Evolutionary conservation across 345 rosid species (phyloP), one percentile per base, ranked within the genome.

Genomic region (Salix dunnii): DNA sequence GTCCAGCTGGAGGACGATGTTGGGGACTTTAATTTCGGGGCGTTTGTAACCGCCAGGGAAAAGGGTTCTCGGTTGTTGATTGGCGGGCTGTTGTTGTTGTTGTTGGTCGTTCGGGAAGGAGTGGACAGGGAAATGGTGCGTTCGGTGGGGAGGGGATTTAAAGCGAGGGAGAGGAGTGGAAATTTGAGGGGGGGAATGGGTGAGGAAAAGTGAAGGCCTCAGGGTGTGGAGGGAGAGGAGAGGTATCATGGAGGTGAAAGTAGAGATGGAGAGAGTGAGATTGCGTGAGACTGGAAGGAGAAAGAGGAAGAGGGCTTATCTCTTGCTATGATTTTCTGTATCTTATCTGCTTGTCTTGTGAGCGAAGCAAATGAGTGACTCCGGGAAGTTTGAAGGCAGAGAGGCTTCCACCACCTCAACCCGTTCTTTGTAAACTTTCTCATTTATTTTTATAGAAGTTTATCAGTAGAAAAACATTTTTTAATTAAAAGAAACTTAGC

Each of bases 1-100:
- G 68, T 87, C 80, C 72, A 96, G 71, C 31, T 82, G 90, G 82
- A 92, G 97, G 42, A 92, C 87, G 7, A 96, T 71, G 83, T 82
- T 85, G 28, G 99, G 97, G 78, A 92, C 90, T 58, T 88, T 77
- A 70, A 96, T 84, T 80, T 91, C 96, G 16, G 97, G 92, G 12
- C 97, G 94, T 88, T 93, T 96, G 87, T 82, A 91, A 13, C 99
- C 98, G 60, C 99, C 98, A 13, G 98, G 98, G 77, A 84, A 96
- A n/a, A 91, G 82, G 49, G 99, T 93, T 62, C 91, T 85, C 18
- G 89, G 90, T 11, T 36, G 77, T 46, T 69, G 78, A 21, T 70
- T 30, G 68, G 31, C 13, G 5, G 73, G 48, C 9, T 35, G 83
- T 5, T 18, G 79, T 66, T 60, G 79, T 66, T 60, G 80, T 46